Evolutionary conservation across 768 basidiomycete species (phyloP), one percentile per base, ranked within the genome.

Genomic region (Termitomyces sp.): DNA sequence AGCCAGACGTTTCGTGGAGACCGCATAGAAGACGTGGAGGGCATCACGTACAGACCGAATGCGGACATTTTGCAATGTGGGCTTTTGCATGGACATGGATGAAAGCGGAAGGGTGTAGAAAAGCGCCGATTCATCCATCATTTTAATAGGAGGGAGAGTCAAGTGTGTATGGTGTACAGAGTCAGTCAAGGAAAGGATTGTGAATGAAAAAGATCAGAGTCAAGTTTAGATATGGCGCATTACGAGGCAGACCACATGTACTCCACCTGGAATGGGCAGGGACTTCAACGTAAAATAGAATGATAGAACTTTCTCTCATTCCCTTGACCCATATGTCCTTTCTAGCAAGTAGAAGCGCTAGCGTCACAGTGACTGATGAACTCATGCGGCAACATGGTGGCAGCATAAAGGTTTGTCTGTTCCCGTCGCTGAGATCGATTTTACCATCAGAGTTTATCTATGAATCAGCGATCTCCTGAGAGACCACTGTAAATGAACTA

Each of bases 11-110:
- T 84, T 79, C 59, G 77, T 77, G 10, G 88, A 86, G 51, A 92
- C 90, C 50, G 83, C 91, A 67, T 87, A 77, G 72, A 92, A 92
- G 65, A 92, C 86, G 60, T 87, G 85, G 51, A 87, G 77, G n/a
- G 90, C 90, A 69, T 92, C 90, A 62, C 84, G 78, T 15, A 87
- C 88, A 4, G 86, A 88, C 63, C 88, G 83, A 62, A 92, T 85
- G 69, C 88, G 86, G 45, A 90, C 84, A 68, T 85, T 86, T 54
- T 81, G 80, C 52, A 90, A 78, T 54, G 90, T 90, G 44, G 90
- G 90, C 44, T 78, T 80, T 70, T 92, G 90, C 86, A 90, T 88
- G 55, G 65, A 62, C 62, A 62, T 62, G 64, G 58, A 61, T 56
- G 62, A 60, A 61, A 59, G 58, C n/a, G 54, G 52, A 63, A 60